phyloP scores from a whole-genome alignment of 2,329 filamentous ascomycete genomes.

The Hypoxylon rubiginosum region DNA sequence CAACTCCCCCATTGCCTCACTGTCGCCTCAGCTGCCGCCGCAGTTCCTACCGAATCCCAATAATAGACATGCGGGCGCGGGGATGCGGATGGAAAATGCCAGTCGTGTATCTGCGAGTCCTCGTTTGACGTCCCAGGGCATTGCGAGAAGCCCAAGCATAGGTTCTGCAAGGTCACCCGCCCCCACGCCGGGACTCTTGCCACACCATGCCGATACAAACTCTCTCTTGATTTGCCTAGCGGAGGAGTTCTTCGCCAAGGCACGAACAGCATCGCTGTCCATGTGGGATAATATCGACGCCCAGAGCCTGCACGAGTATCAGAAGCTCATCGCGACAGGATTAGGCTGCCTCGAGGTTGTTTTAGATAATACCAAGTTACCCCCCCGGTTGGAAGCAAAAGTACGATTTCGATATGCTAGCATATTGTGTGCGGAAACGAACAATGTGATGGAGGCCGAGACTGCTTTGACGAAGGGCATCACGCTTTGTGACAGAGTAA shows the following conservation, averaged over 20 bases:
- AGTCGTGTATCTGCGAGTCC: constrained; percentile 52
- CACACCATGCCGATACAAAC: constrained; percentile 63
- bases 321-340: constrained; percentile 78
- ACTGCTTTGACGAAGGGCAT: constrained; percentile 79
- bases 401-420: constrained; percentile 79
- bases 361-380: constrained; percentile 70
- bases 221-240: constrained; percentile 77
- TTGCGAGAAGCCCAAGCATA: constrained; percentile 52
- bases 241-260: constrained; percentile 80
- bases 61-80: constrained; percentile 40
- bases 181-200: constrained; percentile 56
- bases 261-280: constrained; percentile 66
- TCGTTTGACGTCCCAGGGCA: constrained; percentile 46
- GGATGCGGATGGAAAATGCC: constrained; percentile 46
- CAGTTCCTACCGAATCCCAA: constrained; percentile 43
- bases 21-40: constrained; percentile 47
- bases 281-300: constrained; percentile 65
- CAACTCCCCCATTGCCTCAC: constrained; percentile 46
- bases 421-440: constrained; percentile 80
- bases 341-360: constrained; percentile 79
- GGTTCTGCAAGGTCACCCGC: constrained; percentile 52
- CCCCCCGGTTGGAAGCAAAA: constrained; percentile 76
- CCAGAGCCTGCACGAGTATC: constrained; percentile 72
- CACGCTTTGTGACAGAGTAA: constrained; percentile 74
- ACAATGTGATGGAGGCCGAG: constrained; percentile 80